A percentile compares a stretch with the other conserved stretches of the same genome.
Evolutionary conservation across 768 basidiomycete genomes (phyloP).

Genomic region (Neoboletus magnificus): DNA sequence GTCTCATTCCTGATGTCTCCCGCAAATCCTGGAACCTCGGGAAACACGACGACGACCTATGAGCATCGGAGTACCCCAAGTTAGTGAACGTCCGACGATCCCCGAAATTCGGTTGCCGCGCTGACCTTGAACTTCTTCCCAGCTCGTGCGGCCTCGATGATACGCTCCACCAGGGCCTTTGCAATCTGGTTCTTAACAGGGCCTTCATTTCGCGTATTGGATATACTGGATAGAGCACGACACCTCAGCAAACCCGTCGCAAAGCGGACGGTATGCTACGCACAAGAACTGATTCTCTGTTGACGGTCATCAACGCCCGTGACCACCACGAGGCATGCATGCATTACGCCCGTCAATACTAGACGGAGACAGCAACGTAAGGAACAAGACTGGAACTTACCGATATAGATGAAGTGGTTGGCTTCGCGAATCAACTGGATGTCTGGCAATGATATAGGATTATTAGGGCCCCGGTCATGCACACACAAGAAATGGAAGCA

Average conservation of each 20-base stretch:
- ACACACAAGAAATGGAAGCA: not conserved
- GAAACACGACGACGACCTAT: constrained; percentile 83
- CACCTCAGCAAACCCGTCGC: constrained; percentile 1
- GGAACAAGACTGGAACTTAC: constrained; percentile 40
- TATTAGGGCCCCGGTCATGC: not conserved
- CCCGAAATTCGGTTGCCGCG: not conserved
- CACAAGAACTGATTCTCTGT: constrained; percentile 86
- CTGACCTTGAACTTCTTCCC: constrained; percentile 74
- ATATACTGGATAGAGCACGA: constrained; percentile 53
- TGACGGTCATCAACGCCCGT: not conserved
- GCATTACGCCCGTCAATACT: constrained; percentile 11
- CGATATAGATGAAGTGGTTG: constrained; percentile 90
- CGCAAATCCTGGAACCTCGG: constrained; percentile 89
- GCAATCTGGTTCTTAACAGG: constrained; percentile 83
- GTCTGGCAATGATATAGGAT: constrained; percentile 43
- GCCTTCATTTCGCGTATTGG: constrained; percentile 59
- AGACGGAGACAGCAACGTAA: not conserved
- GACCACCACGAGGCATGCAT: constrained; percentile 9
- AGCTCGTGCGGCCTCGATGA: constrained; percentile 71
- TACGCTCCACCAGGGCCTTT: constrained; percentile 75
- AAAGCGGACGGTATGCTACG: constrained; percentile 25
- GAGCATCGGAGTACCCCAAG: not conserved
- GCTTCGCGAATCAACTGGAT: constrained; percentile 78
- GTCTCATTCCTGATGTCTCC: constrained; percentile 71
- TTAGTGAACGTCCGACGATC: not conserved